A percentile compares a stretch with the other conserved stretches of the same genome.
Evolutionary conservation across 108 stramenopile genomes (phyloP).

Genomic region (Discostella stelligeroides): DNA sequence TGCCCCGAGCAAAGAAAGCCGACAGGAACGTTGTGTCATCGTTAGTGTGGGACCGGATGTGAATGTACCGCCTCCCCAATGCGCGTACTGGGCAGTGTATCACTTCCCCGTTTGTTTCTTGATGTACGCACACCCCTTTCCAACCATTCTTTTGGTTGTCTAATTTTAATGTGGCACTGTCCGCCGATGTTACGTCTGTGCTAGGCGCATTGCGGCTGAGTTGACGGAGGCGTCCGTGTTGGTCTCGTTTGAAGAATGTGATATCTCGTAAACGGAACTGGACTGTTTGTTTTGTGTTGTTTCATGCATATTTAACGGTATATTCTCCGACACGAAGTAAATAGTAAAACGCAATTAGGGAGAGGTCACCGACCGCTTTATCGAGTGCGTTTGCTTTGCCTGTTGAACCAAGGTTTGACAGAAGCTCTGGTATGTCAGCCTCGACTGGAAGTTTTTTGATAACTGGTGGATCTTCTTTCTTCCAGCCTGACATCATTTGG

Average conservation of each 20-base stretch:
- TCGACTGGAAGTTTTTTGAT: background rate
- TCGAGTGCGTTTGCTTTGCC: background rate
- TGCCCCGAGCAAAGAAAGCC: background rate
- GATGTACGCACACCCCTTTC: background rate
- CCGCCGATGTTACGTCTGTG: background rate
- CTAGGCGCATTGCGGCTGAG: background rate
- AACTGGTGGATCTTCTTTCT: background rate
- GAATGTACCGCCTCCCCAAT: background rate
- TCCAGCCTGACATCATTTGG: background rate
- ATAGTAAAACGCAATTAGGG: background rate
- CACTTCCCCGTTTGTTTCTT: background rate
- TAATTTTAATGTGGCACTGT: background rate
- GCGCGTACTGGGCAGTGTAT: background rate
- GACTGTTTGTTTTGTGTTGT: slow-evolving; percentile 1
- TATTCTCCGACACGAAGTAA: background rate
- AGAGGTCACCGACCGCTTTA: background rate
- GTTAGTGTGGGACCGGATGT: background rate
- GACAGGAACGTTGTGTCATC: background rate
- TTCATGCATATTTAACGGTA: background rate
- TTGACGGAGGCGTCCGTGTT: background rate
- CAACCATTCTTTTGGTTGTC: background rate
- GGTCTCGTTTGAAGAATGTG: background rate
- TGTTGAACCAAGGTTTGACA: background rate
- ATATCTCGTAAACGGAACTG: background rate
- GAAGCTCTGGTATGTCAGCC: background rate